Evolutionary conservation across 768 basidiomycete species (phyloP).

Genomic region (Leccinum obscurum): DNA sequence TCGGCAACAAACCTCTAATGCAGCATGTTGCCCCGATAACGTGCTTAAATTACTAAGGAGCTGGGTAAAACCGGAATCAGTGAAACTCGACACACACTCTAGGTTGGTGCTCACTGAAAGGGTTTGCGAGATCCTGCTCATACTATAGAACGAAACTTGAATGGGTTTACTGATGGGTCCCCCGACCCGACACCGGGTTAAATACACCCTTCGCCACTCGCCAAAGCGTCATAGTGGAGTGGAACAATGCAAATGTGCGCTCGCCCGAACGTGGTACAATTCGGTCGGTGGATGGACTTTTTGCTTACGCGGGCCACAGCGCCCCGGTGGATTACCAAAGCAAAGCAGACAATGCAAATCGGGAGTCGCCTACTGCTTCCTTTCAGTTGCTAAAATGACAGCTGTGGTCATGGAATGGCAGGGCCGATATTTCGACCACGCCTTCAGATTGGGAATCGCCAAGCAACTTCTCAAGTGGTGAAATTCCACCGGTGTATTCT

Average conservation of each 20-base stretch:
- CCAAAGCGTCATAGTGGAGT: conserved; percentile 23
- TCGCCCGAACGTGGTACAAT: conserved; percentile 8
- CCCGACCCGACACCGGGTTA: conserved; percentile 11
- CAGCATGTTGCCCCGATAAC: conserved; percentile 7
- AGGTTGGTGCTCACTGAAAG: conserved; percentile 26
- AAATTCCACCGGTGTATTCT: background rate
- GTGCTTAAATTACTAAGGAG: conserved; percentile 30
- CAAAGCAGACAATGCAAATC: conserved; percentile 16
- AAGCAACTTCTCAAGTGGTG: background rate
- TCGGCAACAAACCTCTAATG: conserved; percentile 21
- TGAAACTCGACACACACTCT: background rate
- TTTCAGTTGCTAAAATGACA: conserved; percentile 5
- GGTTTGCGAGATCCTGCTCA: conserved; percentile 35
- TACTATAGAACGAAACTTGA: conserved; percentile 2
- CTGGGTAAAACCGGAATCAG: conserved; percentile 10
- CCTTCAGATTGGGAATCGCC: background rate
- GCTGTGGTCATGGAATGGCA: conserved; percentile 5
- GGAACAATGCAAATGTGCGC: conserved; percentile 25
- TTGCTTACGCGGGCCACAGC: conserved; percentile 12
- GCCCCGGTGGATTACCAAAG: background rate
- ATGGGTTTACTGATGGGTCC: background rate
- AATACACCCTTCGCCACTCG: conserved; percentile 29
- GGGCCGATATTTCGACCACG: background rate
- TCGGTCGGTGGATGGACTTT: conserved; percentile 12
- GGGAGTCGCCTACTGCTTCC: background rate